Evolutionary conservation across 495 filamentous ascomycete genomes (phyloP), one percentile per base, ranked within the genome.

Genomic region (Mytilinidion resinicola): DNA sequence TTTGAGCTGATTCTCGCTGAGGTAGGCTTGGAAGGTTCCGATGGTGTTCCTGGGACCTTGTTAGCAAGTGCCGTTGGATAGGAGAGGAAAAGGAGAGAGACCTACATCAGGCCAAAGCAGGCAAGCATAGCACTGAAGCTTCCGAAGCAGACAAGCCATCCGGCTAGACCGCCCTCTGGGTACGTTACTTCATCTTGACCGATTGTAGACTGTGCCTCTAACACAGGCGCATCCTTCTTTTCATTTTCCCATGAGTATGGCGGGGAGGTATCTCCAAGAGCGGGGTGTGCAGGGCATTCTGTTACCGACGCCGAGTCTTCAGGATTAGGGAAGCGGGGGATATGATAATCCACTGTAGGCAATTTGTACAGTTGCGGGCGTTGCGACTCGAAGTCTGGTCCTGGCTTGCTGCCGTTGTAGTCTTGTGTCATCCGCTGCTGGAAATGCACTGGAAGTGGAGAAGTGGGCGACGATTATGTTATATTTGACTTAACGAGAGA

Each of bases 401-500:
- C 70, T 72, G 70, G 72, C 71, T 41, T 74, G 71, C 71, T 74
- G 71, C 71, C 71, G 58, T 74, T 71, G 61, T 47, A 33, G 21
- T 37, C 21, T 56, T 58, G 55, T 53, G 35, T 70, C 72, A 74
- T 74, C 48, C 61, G 71, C 46, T 50, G 46, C 25, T 33, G 46
- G 15, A 30, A 30, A 49, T 8, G 12, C 3, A 17, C 17, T 49
- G 8, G 21, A 49, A 25, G 33, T 3, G 46, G 15, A 25, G 33
- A 48, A 49, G 46, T 49, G 20, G 21, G 25, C 21, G 21, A 49
- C 21, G 21, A 49, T 3, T 25, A 49, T 49, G 21, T 9, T 49
- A 14, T 49, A 30, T 30, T 49, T 25, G 44, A 11, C 4, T 14
- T 49, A 48, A n/a, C n/a, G n/a, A n/a, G 25, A 30, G 25, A 30